These are phyloP conservation scores for Aspergillus bridgeri DNA, from an alignment of 495 filamentous ascomycete genomes.

Conservation along the genomic window DNA sequence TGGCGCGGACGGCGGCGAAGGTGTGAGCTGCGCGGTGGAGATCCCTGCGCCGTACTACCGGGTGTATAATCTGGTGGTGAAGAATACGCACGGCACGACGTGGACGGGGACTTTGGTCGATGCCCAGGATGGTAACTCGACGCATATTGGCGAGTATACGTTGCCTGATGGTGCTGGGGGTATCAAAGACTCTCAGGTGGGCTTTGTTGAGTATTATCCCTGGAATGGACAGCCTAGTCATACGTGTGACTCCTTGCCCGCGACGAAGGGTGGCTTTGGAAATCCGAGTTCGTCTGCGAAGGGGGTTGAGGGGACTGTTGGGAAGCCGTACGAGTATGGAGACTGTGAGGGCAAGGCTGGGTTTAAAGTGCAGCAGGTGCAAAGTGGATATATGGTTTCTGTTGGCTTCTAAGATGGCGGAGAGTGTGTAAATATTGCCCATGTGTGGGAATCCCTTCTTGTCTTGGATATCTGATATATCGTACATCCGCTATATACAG, in stretches of 20 bases:
- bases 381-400: slow-evolving; percentile 13
- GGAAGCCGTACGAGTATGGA: slow-evolving; percentile 28
- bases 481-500: no score
- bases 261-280: slow-evolving; percentile 22
- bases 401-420: slow-evolving; percentile 22
- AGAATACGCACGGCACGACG: slow-evolving; percentile 22
- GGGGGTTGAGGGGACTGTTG: slow-evolving; percentile 10
- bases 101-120: slow-evolving; percentile 29
- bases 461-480: no score
- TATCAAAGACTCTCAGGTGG: slow-evolving; percentile 17
- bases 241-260: slow-evolving; percentile 20
- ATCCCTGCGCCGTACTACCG: slow-evolving; percentile 15
- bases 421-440: no score
- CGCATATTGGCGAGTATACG: slow-evolving; percentile 25
- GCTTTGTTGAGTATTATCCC: slow-evolving; percentile 30
- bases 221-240: slow-evolving; percentile 18
- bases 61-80: slow-evolving; percentile 18
- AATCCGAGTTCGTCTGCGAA: slow-evolving; percentile 6
- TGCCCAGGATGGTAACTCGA: slow-evolving; percentile 12
- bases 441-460: no score
- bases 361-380: slow-evolving; percentile 13
- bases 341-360: slow-evolving; percentile 27
- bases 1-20: slow-evolving; percentile 28
- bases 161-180: slow-evolving; percentile 20
- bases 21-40: slow-evolving; percentile 27